These are phyloP conservation scores for Dovyalis caffra DNA, from an alignment of 345 rosid genomes.

Conservation along the genomic window DNA sequence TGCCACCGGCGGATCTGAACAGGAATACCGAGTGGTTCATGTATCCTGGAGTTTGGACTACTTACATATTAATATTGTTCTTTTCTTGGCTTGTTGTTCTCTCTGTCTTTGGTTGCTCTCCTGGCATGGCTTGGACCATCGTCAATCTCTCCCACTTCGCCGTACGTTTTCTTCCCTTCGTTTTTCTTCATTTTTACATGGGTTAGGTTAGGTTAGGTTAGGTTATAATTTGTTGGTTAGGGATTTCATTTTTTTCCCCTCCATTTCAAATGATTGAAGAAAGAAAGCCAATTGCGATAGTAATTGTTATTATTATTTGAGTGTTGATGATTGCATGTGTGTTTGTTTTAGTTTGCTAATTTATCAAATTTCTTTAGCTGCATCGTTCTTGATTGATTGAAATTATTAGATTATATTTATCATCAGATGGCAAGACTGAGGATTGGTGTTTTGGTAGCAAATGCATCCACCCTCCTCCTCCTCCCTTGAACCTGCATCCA, in stretches of 20 bases:
- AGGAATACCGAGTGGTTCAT: constrained; percentile 91
- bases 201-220: background rate
- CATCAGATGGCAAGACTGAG: background rate
- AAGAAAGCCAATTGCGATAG: background rate
- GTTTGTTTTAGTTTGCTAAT: background rate
- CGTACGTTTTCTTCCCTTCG: constrained; percentile 27
- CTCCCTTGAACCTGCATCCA: background rate
- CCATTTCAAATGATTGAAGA: background rate
- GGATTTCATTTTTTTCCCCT: background rate
- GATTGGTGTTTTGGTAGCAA: background rate
- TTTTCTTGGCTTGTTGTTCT: constrained; percentile 71
- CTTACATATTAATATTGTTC: constrained; percentile 68
- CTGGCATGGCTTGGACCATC: constrained; percentile 86
- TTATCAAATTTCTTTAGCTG: background rate
- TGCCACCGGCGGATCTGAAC: constrained; percentile 82
- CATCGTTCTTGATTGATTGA: background rate
- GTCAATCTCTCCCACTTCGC: constrained; percentile 70
- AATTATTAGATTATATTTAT: background rate
- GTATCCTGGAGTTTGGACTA: constrained; percentile 85
- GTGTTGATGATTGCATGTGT: background rate
- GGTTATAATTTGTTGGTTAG: background rate
- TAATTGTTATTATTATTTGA: background rate
- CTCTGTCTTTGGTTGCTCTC: constrained; percentile 60
- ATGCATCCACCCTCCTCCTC: too few species aligned
- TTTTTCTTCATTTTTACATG: background rate